Evolutionary conservation across 106 monocot species (phyloP), one percentile per base, ranked within the genome.

Genomic region (Iris macrosiphon): DNA sequence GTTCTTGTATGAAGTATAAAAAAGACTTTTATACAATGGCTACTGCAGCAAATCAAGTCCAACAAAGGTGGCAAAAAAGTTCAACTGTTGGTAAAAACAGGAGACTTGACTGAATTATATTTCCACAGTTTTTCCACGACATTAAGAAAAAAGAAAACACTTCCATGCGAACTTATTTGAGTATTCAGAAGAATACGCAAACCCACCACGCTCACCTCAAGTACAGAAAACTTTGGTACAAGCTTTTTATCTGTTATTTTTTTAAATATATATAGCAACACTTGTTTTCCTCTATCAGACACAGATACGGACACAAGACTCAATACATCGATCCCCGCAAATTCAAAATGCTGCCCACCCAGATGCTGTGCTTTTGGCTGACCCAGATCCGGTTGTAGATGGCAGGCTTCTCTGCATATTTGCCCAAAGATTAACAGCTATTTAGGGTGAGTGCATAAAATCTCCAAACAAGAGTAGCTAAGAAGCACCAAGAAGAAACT

Each of bases 261-360:
- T n/a, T n/a, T n/a, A n/a, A n/a, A n/a, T n/a, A n/a, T n/a, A n/a
- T n/a, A n/a, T n/a, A n/a, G n/a, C n/a, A n/a, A n/a, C n/a, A n/a
- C 31, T 33, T 20, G 32, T 32, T 9, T 17, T 11, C 32, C 16
- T 53, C 32, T 0, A 10, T 33, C 18, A 53, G 19, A 33, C 1
- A 53, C 18, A 33, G 32, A 20, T 33, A 19, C 4, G 14, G 20
- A 32, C 34, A 30, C n/a, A 31, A 19, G 2, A 18, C n/a, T n/a
- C n/a, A n/a, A n/a, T n/a, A n/a, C n/a, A n/a, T n/a, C 32, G 28
- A 22, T 4, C 16, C 42, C 27, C n/a, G 24, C 21, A 38, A 59
- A 43, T 31, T 82, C 68, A 90, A 70, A 90, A 90, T 62, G 84
- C 84, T 38, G 89, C 89, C 89, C 89, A 90, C 8, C 89, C 89